Percentiles rank a stretch among this genome's conserved stretches.
Conservation (phyloP, 257 asterid genomes). For the Gentiana straminea region DNA sequence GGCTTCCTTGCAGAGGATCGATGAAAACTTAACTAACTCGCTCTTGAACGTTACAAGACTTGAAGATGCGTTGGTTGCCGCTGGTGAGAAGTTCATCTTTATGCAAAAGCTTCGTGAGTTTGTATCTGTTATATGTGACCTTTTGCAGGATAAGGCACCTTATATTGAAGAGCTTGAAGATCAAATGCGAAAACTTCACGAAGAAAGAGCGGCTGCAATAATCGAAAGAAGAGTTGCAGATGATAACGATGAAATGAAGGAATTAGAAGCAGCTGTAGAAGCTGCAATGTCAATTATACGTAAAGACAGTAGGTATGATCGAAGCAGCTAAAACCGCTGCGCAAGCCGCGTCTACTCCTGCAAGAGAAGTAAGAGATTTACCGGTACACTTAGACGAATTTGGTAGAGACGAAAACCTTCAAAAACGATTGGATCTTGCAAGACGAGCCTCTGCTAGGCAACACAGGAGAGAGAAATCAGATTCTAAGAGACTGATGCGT, state of each 20-base stretch:
- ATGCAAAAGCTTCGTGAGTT: constrained; percentile 99
- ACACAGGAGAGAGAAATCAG: constrained; percentile 51
- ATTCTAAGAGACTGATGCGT: constrained; percentile 50
- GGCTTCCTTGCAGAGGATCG: constrained; percentile 48
- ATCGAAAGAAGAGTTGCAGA: constrained; percentile 76
- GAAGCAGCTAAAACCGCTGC: constrained; percentile 68
- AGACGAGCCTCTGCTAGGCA: constrained; percentile 68
- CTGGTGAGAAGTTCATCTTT: constrained; percentile 97
- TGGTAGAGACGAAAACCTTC: constrained; percentile 76
- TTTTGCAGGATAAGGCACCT: constrained; percentile 91
- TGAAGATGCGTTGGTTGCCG: constrained; percentile 70
- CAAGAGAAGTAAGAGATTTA: constrained; percentile 44
- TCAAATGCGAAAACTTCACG: constrained; percentile 76
- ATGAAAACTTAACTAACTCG: constrained; percentile 68
- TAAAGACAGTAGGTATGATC: constrained; percentile 48
- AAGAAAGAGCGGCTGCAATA: constrained; percentile 74
- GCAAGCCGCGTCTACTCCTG: constrained; percentile 43
- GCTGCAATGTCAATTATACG: constrained; percentile 62
- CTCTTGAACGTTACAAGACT: constrained; percentile 54
- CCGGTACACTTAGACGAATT: constrained; percentile 78
- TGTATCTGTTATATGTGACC: constrained; percentile 83
- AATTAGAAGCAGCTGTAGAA: constrained; percentile 60
- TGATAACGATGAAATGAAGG: constrained; percentile 67
- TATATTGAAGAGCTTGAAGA: constrained; percentile 93
- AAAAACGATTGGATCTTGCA: constrained; percentile 60